Evolutionary conservation across 2,329 filamentous ascomycete genomes (phyloP).

Genomic region (Huntiella decipiens): DNA sequence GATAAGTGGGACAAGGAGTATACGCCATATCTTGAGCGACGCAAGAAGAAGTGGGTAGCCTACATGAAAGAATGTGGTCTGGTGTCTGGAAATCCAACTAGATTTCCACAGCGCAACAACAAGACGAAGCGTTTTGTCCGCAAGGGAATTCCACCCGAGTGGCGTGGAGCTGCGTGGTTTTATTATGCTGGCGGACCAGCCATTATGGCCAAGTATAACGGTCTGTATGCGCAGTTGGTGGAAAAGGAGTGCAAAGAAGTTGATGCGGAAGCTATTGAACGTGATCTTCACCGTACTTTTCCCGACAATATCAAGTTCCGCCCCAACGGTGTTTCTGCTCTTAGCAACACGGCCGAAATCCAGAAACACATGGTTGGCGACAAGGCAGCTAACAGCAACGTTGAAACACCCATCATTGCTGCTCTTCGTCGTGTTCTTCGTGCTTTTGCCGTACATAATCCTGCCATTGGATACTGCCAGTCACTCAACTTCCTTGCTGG

Average conservation of each 20-base stretch:
- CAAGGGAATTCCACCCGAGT: slow-evolving; percentile 85
- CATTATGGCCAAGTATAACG: slow-evolving; percentile 55
- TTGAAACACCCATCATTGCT: slow-evolving; percentile 42
- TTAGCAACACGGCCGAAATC: slow-evolving; percentile 17
- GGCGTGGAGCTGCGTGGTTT: slow-evolving; percentile 92
- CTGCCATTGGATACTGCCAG: slow-evolving; percentile 85
- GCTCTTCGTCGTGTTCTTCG: slow-evolving; percentile 70
- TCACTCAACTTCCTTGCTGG: slow-evolving; percentile 90
- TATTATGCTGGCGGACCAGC: slow-evolving; percentile 81
- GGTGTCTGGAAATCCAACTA: slow-evolving; percentile 48
- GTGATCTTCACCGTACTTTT: slow-evolving; percentile 83
- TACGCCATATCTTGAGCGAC: slow-evolving; percentile 51
- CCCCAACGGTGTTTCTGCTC: slow-evolving; percentile 28
- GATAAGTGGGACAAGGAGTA: slow-evolving; percentile 66
- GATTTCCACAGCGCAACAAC: slow-evolving; percentile 60
- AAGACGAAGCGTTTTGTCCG: slow-evolving; percentile 82
- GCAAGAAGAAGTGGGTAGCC: slow-evolving; percentile 64
- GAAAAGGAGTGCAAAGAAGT: slow-evolving; percentile 44
- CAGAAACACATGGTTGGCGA: slow-evolving; percentile 21
- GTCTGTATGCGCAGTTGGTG: slow-evolving; percentile 56
- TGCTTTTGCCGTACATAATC: slow-evolving; percentile 81
- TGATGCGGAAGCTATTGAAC: slow-evolving; percentile 79
- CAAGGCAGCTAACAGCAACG: slow-evolving; percentile 20
- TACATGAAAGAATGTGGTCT: slow-evolving; percentile 62
- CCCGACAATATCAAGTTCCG: slow-evolving; percentile 89